These are phyloP conservation scores for Spironucleus salmonicida DNA, from an alignment of 208 protist genomes.

Conservation along the genomic window DNA sequence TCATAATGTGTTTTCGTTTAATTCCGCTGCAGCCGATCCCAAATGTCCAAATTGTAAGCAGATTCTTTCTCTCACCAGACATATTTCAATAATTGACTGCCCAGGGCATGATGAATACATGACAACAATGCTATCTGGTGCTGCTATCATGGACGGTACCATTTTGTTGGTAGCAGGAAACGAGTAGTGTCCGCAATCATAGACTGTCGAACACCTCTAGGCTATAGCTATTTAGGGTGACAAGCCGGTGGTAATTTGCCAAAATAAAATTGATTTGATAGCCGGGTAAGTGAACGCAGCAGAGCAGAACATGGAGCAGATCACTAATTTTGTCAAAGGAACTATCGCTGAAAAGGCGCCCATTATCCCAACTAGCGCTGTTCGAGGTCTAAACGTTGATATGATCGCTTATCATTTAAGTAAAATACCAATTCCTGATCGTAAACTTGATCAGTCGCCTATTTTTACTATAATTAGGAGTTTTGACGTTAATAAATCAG, in stretches of 20 bases:
- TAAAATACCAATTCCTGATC: slow-evolving; percentile 79
- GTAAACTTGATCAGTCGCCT: slow-evolving; percentile 72
- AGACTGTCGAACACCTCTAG: slow-evolving; percentile 83
- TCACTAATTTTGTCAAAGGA: slow-evolving; percentile 29
- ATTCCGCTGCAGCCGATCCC: slow-evolving; percentile 12
- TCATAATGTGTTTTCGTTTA: slow-evolving; percentile 37
- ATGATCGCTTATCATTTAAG: slow-evolving; percentile 86
- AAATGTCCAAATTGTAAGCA: slow-evolving; percentile 11
- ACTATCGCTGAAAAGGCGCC: not conserved
- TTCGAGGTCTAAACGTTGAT: slow-evolving; percentile 90
- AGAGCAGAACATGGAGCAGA: slow-evolving; percentile 58
- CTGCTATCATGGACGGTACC: slow-evolving; percentile 98
- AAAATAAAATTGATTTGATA: slow-evolving; percentile 99
- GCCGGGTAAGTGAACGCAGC: slow-evolving; percentile 66
- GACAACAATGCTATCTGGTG: slow-evolving; percentile 99
- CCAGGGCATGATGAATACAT: slow-evolving; percentile 96
- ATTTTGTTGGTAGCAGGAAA: slow-evolving; percentile 96
- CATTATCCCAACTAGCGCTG: slow-evolving; percentile 86
- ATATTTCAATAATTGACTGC: slow-evolving; percentile 52
- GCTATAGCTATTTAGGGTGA: slow-evolving; percentile 97
- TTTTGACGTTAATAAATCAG: slow-evolving; percentile 99
- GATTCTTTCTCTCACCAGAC: slow-evolving; percentile 34
- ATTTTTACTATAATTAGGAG: slow-evolving; percentile 94
- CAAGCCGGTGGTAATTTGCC: slow-evolving; percentile 88
- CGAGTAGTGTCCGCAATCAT: slow-evolving; percentile 84